Base-by-base conservation (phyloP, 495 filamentous ascomycete species). In the Tuber brumale region DNA sequence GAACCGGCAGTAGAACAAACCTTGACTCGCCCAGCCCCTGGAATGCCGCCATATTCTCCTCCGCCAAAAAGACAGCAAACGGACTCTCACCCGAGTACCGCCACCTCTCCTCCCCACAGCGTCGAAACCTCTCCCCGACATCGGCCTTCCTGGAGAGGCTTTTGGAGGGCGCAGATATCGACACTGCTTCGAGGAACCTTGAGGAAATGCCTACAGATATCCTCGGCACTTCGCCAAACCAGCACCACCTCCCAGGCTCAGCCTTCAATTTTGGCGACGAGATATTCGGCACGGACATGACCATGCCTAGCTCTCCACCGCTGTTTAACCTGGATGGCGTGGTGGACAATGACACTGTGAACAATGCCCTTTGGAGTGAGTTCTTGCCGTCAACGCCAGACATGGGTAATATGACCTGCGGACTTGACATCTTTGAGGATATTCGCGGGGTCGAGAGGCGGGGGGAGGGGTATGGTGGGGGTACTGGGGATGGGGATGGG, bases 231-330 rank as follows among this genome's bases (percentile, higher is more conserved):
- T 80, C 77, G 10, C 72, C 74, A 1, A 74, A 43, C 70, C 71
- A 74, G 18, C 72, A 61, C 39, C 27, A 66, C 57, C 31, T 66
- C 27, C 57, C 57, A 5, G 57, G 31, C 27, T 66, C 27, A 3
- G 31, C 57, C 57, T 80, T 76, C 48, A 78, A 77, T 71, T 76
- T 81, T 35, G 75, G 71, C 37, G 79, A 80, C n/a, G 77, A 83
- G 42, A 77, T 81, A 70, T 77, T 83, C 37, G 77, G 75, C 41
- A 83, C 81, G 23, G 82, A 83, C 51, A 78, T 81, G 76, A 83
- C 79, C 9, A 83, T 82, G 79, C 82, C 82, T 37, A 79, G 76
- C 61, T 79, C 76, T 14, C 81, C 81, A 45, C 78, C 78, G 10
- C 44, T 81, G 27, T 82, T 82, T 66, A 79, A 79, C 46, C 42